These are phyloP conservation scores for Hymenoscyphus albidus DNA, from an alignment of 2,329 filamentous ascomycete species.

Conservation along the genomic window DNA sequence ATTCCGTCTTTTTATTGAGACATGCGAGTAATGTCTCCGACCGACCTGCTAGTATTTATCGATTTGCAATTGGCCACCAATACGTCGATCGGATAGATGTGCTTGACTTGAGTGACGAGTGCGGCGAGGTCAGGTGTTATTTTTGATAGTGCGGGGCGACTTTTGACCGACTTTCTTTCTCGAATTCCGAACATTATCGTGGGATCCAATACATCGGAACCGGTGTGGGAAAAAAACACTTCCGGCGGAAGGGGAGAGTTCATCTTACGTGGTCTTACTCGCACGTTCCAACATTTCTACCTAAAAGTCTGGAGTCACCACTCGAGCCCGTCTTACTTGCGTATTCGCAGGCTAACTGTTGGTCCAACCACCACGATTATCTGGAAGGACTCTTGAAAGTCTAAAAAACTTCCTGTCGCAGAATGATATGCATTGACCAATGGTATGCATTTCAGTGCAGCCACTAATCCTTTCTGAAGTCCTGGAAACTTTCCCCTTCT, in stretches of 20 bases:
- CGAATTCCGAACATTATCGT: neutral
- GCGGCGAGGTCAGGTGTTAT: neutral
- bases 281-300: neutral
- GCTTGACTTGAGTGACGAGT: neutral
- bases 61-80: neutral
- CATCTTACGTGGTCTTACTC: neutral
- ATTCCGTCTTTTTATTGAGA: neutral
- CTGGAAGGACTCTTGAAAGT: neutral
- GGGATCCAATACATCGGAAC: neutral
- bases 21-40: neutral
- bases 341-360: neutral
- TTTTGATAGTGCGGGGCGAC: neutral
- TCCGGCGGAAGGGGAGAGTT: neutral
- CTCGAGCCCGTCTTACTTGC: neutral
- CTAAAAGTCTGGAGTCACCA: neutral
- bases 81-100: neutral
- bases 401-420: neutral
- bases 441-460: neutral
- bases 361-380: too few relatives aligned
- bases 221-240: neutral
- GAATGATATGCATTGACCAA: neutral
- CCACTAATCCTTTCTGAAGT: neutral
- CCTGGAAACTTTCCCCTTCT: neutral
- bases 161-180: neutral
- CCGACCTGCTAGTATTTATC: neutral